Percentiles rank a stretch among this genome's conserved stretches.
Evolutionary conservation across 768 basidiomycete species (phyloP).

Genomic region (Rhodotorula sphaerocarpa): DNA sequence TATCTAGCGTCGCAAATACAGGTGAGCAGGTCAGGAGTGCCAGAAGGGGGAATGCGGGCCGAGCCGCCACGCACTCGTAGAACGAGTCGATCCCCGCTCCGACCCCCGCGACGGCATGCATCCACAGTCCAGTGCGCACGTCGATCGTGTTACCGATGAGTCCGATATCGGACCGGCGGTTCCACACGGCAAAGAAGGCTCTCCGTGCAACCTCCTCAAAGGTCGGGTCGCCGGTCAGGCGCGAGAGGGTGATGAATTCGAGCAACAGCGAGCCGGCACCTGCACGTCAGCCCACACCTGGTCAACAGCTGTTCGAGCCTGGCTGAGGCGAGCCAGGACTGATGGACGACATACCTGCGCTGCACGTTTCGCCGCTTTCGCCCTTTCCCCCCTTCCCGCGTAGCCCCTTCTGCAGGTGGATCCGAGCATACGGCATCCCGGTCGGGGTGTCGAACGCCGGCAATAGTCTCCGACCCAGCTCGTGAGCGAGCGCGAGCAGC

Average conservation of each 20-base stretch:
- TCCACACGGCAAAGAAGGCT: constrained; percentile 91
- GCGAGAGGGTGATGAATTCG: constrained; percentile 86
- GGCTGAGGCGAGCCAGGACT: not conserved
- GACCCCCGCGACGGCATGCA: constrained; percentile 54
- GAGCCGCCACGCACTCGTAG: constrained; percentile 54
- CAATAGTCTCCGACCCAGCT: constrained; percentile 74
- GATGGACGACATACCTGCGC: constrained; percentile 20
- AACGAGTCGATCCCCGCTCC: constrained; percentile 95
- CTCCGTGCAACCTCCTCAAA: constrained; percentile 83
- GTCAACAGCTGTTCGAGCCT: constrained; percentile 50
- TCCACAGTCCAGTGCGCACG: constrained; percentile 44
- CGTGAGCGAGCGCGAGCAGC: constrained; percentile 63
- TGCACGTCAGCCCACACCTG: constrained; percentile 83
- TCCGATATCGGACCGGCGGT: constrained; percentile 71
- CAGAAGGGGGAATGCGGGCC: not conserved
- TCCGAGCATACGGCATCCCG: constrained; percentile 83
- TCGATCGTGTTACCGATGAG: constrained; percentile 84
- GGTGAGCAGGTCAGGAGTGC: too few species aligned
- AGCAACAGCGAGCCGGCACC: constrained; percentile 87
- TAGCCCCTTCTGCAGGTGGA: constrained; percentile 43
- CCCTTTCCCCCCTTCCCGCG: constrained; percentile 15
- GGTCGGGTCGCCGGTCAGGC: constrained; percentile 76
- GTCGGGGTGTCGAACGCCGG: constrained; percentile 88
- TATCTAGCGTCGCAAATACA: constrained; percentile 45
- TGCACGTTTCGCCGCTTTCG: constrained; percentile 28